Base-by-base conservation (phyloP, 768 basidiomycete genomes). In the Leccinum subgranulosum region DNA sequence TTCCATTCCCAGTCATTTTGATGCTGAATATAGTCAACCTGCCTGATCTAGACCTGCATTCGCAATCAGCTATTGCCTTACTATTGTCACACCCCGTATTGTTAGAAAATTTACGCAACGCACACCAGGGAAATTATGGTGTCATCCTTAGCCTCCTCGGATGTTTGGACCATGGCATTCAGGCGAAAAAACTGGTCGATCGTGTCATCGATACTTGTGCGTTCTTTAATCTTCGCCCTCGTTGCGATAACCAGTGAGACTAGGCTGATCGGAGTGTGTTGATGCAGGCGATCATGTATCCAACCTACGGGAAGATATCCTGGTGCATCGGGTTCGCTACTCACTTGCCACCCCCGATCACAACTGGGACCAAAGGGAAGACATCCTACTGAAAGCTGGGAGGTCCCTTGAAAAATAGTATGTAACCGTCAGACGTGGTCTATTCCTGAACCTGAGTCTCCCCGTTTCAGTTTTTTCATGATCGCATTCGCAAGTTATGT, bases 401-500 rank as follows among this genome's bases (percentile, higher is more conserved):
- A 87, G 86, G 65, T 83, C 91, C 7, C 69, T 95, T 43, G 92
- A 95, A 74, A 92, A 94, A 81, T 95, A 94, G 92, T 92, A 63
- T n/a, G 86, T 73, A 3, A 33, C 15, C 8, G n/a, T 53, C 25
- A 27, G 54, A 47, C 47, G 25, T 52, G 25, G 29, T 11, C 29
- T 27, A 52, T 19, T 53, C 47, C 34, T 28, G 54, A 34, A 27
- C 11, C 57, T 54, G 29, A 56, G n/a, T 8, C 11, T n/a, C 25
- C n/a, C 5, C 21, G 3, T 45, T 10, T 19, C 56, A 94, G 91
- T 72, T 97, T 96, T 76, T 98, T 98, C 74, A 84, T 94, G 64
- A 90, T 98, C 58, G 90, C 89, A 0, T 99, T 98, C 66, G 90
- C 94, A 3, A 91, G 86, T 59, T 99, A 90, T 64, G 86, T 96